A percentile compares a stretch with the other conserved stretches of the same genome.
Conservation (phyloP, 495 filamentous ascomycete genomes). For the Physcia stellaris region DNA sequence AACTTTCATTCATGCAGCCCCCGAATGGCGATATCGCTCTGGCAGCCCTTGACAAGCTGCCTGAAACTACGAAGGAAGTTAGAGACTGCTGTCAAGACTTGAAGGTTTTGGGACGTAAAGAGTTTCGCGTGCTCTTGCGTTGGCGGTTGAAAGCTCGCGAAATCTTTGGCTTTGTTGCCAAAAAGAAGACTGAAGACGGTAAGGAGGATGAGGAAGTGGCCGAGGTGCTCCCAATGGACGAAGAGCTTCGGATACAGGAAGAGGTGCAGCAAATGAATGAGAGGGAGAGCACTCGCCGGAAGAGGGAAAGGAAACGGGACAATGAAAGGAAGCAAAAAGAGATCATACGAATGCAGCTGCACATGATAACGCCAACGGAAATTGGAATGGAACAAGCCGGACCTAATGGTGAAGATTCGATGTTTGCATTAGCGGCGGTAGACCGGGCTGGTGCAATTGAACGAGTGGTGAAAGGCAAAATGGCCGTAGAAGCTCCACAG, state of each 20-base stretch:
- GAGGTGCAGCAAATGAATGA: conserved; percentile 71
- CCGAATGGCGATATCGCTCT: conserved; percentile 74
- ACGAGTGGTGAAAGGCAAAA: conserved; percentile 64
- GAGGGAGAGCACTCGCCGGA: conserved; percentile 56
- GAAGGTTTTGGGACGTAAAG: conserved; percentile 81
- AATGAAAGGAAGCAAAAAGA: conserved; percentile 16
- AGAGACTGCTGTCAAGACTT: conserved; percentile 74
- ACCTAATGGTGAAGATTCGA: conserved; percentile 57
- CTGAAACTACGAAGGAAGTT: conserved; percentile 89
- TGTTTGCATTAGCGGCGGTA: conserved; percentile 69
- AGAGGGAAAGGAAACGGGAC: conserved; percentile 36
- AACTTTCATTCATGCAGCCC: conserved; percentile 64
- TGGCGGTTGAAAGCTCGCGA: conserved; percentile 88
- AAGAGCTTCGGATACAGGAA: conserved; percentile 79
- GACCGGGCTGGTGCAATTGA: conserved; percentile 59
- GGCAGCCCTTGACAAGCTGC: conserved; percentile 69
- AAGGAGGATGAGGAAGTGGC: conserved; percentile 55
- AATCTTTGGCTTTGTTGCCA: conserved; percentile 73
- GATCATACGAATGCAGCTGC: conserved; percentile 66
- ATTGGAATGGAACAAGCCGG: conserved; percentile 89
- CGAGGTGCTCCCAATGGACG: conserved; percentile 78
- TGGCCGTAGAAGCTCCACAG: conserved; percentile 39
- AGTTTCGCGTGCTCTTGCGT: conserved; percentile 83
- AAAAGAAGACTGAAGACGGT: conserved; percentile 42
- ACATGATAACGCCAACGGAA: conserved; percentile 92